Percentiles rank a stretch among this genome's conserved stretches.
Conservation (phyloP, 805 yeast genomes). For the Kuraishia ogatae region DNA sequence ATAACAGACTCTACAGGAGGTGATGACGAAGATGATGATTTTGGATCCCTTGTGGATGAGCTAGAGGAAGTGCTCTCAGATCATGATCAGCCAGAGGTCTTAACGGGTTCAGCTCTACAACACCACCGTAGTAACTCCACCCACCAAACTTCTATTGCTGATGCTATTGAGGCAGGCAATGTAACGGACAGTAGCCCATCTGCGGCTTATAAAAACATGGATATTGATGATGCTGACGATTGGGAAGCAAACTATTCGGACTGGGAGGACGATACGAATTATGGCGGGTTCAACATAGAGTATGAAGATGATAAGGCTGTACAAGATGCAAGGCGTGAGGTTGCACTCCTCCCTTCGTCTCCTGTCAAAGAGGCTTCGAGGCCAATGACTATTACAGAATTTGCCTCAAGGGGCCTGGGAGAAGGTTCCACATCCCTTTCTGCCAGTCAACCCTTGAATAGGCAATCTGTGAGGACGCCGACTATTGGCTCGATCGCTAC, state of each 20-base stretch:
- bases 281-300: not conserved
- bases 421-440: not conserved
- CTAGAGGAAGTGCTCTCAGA: not conserved
- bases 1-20: not conserved
- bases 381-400: not conserved
- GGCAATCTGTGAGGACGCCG: not conserved
- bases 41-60: conserved; percentile 1
- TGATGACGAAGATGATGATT: conserved; percentile 1
- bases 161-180: not conserved
- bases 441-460: not conserved
- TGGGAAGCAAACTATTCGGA: conserved; percentile 3
- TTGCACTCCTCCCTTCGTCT: not conserved
- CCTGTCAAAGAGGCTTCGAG: not conserved
- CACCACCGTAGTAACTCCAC: no score
- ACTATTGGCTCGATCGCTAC: not conserved
- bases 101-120: not conserved
- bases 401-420: not conserved
- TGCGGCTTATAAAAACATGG: not conserved
- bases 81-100: not conserved
- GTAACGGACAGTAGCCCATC: not conserved
- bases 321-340: not conserved
- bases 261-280: conserved; percentile 2
- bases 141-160: not conserved
- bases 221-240: conserved; percentile 3
- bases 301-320: not conserved